These are phyloP conservation scores for Copromyces sp. DNA, from an alignment of 495 filamentous ascomycete genomes.

Conservation along the genomic window DNA sequence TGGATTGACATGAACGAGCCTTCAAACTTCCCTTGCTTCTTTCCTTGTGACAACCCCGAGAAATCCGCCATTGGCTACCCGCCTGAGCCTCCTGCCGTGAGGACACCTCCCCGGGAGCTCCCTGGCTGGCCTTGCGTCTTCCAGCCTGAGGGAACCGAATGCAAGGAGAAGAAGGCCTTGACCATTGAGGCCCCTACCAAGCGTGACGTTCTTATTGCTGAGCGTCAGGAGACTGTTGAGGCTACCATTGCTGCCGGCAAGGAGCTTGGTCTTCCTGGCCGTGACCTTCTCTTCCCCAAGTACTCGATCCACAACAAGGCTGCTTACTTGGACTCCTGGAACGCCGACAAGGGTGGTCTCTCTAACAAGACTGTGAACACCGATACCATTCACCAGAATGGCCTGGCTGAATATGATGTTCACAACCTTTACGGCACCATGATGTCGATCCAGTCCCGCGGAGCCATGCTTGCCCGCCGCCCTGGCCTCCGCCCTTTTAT, in stretches of 20 bases:
- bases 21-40: conserved; percentile 53
- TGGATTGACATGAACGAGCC: conserved; percentile 90
- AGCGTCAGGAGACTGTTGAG: neutral
- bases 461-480: conserved; percentile 60
- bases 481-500: conserved; percentile 60
- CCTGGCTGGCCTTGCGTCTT: conserved; percentile 65
- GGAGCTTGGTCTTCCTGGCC: conserved; percentile 46
- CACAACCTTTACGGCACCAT: conserved; percentile 84
- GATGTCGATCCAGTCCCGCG: conserved; percentile 62
- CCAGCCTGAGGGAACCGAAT: conserved; percentile 44
- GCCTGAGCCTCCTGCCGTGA: conserved; percentile 54
- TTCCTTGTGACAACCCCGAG: conserved; percentile 58
- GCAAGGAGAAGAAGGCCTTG: conserved; percentile 9
- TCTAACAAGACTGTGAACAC: conserved; percentile 68
- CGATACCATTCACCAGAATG: conserved; percentile 62
- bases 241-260: conserved; percentile 17
- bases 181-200: neutral
- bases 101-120: conserved; percentile 45
- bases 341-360: conserved; percentile 46
- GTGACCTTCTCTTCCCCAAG: conserved; percentile 59
- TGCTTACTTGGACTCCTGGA: conserved; percentile 33
- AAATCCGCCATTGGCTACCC: conserved; percentile 48
- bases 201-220: neutral
- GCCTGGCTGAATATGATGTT: conserved; percentile 61
- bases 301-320: conserved; percentile 69